Evolutionary conservation across 805 yeast species (phyloP).

Genomic region (Monosporozyma servazzii): DNA sequence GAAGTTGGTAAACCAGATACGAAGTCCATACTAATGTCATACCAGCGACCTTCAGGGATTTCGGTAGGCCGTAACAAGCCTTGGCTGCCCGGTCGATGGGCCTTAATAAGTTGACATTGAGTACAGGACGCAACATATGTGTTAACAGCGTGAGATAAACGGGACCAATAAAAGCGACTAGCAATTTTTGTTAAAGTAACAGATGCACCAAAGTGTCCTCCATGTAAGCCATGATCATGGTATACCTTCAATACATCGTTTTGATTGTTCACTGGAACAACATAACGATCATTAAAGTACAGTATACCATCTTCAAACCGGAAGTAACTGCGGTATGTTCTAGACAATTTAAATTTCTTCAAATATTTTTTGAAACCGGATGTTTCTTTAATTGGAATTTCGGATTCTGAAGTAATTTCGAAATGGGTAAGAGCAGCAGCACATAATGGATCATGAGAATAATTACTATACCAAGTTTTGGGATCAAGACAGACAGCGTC

Average conservation of each 20-base stretch:
- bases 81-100: slow-evolving; percentile 3
- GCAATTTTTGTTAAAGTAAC: slow-evolving; percentile 5
- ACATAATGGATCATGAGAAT: too few species aligned
- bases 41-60: slow-evolving; percentile 13
- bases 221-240: slow-evolving; percentile 6
- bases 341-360: too few species aligned
- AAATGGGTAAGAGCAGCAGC: background rate
- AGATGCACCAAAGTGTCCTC: slow-evolving; percentile 10
- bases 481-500: background rate
- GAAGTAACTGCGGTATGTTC: background rate
- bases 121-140: slow-evolving; percentile 3
- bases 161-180: slow-evolving; percentile 7
- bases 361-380: too few species aligned
- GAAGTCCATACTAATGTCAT: slow-evolving; percentile 10
- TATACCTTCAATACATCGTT: background rate
- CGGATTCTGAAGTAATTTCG: background rate
- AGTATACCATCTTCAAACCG: background rate
- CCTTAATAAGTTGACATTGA: slow-evolving; percentile 6
- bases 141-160: background rate
- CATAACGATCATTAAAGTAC: background rate
- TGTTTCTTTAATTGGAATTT: too few species aligned
- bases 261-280: background rate
- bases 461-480: too few species aligned
- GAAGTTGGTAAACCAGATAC: slow-evolving; percentile 5
- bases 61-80: slow-evolving; percentile 7